A percentile compares a stretch with the other conserved stretches of the same genome.
These are phyloP conservation scores for Phaseolus lunatus DNA, from an alignment of 306 rosid species.

Conservation along the genomic window DNA sequence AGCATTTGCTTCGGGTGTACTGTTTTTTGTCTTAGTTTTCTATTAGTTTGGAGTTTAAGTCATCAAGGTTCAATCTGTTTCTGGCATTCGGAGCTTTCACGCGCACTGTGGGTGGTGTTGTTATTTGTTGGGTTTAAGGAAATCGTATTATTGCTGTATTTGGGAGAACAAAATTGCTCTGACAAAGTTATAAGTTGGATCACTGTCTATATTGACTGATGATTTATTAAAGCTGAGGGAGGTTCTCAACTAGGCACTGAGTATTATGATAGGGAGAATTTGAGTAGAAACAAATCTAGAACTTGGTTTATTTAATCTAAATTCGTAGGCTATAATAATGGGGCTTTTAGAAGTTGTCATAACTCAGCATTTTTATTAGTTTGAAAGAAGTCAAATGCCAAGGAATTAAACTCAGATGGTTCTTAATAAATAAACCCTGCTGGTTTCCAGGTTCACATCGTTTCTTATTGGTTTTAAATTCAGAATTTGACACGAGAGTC, in stretches of 20 bases:
- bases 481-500: not conserved
- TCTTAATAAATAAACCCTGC: not conserved
- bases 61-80: not conserved
- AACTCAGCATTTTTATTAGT: not conserved
- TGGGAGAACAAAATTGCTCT: not conserved
- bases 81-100: not conserved
- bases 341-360: not conserved
- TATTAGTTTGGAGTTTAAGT: not conserved
- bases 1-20: not conserved
- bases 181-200: not conserved
- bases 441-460: not conserved
- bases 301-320: not conserved
- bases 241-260: not conserved
- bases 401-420: not conserved
- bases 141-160: not conserved
- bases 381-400: constrained; percentile 2
- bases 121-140: not conserved
- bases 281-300: not conserved
- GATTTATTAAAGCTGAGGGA: not conserved
- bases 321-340: not conserved
- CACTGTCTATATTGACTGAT: not conserved
- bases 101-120: not conserved
- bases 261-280: not conserved
- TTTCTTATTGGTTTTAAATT: not conserved
- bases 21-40: not conserved